Conservation (phyloP, 1,139 yeast species). For the Debaryomycetaceae sp. region DNA sequence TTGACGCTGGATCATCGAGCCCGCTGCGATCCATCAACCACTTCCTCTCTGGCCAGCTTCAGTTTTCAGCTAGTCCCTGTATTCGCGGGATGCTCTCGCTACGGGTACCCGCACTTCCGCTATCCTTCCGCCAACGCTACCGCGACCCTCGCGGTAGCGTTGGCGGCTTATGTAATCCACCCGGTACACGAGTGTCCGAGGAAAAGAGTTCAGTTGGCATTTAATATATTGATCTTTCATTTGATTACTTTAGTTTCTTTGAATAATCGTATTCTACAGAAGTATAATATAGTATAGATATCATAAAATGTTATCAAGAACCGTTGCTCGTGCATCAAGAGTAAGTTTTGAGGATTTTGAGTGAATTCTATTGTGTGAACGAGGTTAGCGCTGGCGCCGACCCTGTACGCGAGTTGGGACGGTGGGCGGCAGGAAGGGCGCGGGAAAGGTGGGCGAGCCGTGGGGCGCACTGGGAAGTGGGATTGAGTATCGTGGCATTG, state of each 20-base stretch:
- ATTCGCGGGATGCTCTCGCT: background rate
- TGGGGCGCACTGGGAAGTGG: background rate
- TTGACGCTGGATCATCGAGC: too few species aligned
- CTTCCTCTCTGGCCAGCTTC: too few species aligned
- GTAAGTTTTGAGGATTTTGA: conserved; percentile 25
- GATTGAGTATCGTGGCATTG: too few species aligned
- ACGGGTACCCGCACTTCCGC: background rate
- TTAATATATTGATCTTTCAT: background rate
- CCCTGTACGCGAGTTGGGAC: background rate
- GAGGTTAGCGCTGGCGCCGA: conserved; percentile 3
- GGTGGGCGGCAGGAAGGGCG: background rate
- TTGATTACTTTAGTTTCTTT: background rate
- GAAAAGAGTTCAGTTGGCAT: conserved; percentile 1
- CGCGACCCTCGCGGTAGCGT: background rate
- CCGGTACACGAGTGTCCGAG: conserved; percentile 6
- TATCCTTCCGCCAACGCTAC: background rate
- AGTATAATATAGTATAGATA: background rate
- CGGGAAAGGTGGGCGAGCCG: background rate
- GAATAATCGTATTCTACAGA: background rate
- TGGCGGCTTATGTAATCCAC: conserved; percentile 3
- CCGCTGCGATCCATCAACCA: too few species aligned
- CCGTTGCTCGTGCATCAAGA: conserved; percentile 42
- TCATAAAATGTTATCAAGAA: conserved; percentile 34
- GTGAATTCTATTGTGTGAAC: background rate
- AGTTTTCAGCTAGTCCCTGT: too few species aligned